Evolutionary conservation across 2,329 filamentous ascomycete genomes (phyloP), one percentile per base, ranked within the genome.

Genomic region (Fusarium nodosum): DNA sequence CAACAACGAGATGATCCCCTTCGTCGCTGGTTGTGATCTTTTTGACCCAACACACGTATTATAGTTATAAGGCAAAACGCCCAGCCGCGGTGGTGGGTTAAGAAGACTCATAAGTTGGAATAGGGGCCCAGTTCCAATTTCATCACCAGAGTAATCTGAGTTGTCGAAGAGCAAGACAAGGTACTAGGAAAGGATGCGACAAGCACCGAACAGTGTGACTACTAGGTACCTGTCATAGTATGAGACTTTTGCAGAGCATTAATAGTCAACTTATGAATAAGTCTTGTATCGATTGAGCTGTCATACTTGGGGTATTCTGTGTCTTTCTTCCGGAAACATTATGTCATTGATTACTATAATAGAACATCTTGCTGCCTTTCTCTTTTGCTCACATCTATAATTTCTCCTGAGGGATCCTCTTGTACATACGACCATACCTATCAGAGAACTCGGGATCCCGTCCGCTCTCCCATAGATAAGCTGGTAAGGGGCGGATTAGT

Each of bases 401-500:
- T 1, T 20, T 1, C 0, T 1, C 0, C 13, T 1, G 22, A 39
- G 2, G 3, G 4, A 8, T 11, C 15, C 1, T 20, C 11, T 20
- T 3, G 12, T 20, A 39, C 36, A 39, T 39, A 39, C 36, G 36
- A 39, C 36, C 36, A 39, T 20, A 39, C n/a, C n/a, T 39, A 15
- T 20, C n/a, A 20, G 36, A 39, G 11, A 39, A 39, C n/a, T 20
- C n/a, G 36, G 36, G 36, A 39, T 39, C 36, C 36, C 36, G 36
- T 39, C 36, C 36, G 36, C 36, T 39, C 36, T 39, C 36, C 36
- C 36, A 39, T 39, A 39, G 36, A 20, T 20, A 39, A 39, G n/a
- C n/a, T n/a, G n/a, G n/a, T n/a, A n/a, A n/a, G n/a, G n/a, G n/a
- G n/a, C n/a, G n/a, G n/a, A n/a, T n/a, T n/a, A n/a, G n/a, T n/a